Conservation (phyloP, 768 basidiomycete genomes). For the Boletus insuetus region DNA sequence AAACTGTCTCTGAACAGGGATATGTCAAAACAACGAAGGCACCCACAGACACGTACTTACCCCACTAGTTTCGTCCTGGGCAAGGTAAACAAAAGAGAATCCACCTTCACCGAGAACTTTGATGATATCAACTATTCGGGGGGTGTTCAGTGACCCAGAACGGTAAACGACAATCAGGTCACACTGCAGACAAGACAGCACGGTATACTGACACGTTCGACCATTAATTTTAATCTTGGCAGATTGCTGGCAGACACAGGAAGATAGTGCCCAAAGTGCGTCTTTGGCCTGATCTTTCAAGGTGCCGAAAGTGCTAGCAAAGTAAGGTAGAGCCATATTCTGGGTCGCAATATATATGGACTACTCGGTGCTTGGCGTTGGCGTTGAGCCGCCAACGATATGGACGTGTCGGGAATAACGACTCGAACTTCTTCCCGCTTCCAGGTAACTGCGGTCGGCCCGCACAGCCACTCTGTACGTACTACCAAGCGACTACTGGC, state of each 20-base stretch:
- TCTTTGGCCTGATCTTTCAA: constrained; percentile 78
- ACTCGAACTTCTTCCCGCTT: background rate
- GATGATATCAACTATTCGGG: constrained; percentile 70
- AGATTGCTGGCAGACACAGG: constrained; percentile 76
- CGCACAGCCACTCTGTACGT: constrained; percentile 10
- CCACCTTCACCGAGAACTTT: constrained; percentile 96
- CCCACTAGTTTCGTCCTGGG: constrained; percentile 82
- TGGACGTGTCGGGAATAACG: background rate
- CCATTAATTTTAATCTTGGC: constrained; percentile 95
- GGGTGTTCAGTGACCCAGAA: constrained; percentile 2
- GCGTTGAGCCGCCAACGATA: background rate
- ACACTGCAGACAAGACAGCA: background rate
- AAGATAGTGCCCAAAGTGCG: constrained; percentile 76
- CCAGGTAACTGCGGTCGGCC: background rate
- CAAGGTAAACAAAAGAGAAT: constrained; percentile 88
- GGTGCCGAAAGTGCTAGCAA: constrained; percentile 47
- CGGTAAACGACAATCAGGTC: constrained; percentile 1
- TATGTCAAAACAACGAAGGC: background rate
- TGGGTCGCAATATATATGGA: background rate
- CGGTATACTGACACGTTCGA: constrained; percentile 73
- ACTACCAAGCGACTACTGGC: too few relatives aligned
- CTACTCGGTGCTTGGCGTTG: background rate
- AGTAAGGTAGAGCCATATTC: constrained; percentile 32
- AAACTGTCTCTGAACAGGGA: constrained; percentile 66
- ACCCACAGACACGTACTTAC: constrained; percentile 40